Conservation (phyloP, 1,284 basidiomycete species). For the Ganoderma leucocontextum region DNA sequence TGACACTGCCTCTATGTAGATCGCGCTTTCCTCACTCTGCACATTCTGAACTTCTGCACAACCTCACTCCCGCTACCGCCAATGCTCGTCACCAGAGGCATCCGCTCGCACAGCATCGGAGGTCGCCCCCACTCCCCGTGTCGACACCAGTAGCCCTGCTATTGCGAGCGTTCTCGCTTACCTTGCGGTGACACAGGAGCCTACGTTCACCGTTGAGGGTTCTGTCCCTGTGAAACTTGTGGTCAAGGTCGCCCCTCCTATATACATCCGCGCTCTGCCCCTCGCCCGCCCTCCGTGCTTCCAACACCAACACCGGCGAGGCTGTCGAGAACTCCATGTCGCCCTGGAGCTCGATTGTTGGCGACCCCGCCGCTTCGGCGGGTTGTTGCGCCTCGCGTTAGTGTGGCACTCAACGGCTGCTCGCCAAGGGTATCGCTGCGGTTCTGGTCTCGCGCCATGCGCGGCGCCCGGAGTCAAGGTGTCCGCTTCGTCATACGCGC, state of each 20-base stretch:
- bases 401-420: constrained; percentile 93
- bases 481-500: constrained; percentile 40
- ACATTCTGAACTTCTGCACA: constrained; percentile 93
- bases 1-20: constrained; percentile 47
- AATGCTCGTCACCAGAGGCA: constrained; percentile 59
- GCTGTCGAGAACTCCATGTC: constrained; percentile 89
- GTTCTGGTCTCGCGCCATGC: constrained; percentile 40
- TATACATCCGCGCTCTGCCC: constrained; percentile 63
- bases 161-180: constrained; percentile 67
- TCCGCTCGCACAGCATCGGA: constrained; percentile 34
- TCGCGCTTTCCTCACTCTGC: constrained; percentile 88
- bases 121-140: constrained; percentile 54
- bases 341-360: constrained; percentile 94
- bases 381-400: constrained; percentile 92
- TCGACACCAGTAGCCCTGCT: constrained; percentile 70
- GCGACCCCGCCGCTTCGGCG: constrained; percentile 93
- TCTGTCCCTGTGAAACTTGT: constrained; percentile 55
- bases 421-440: constrained; percentile 79
- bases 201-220: constrained; percentile 40
- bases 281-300: constrained; percentile 33
- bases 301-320: constrained; percentile 40
- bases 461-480: constrained; percentile 36
- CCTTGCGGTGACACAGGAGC: constrained; percentile 55
- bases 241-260: constrained; percentile 76
- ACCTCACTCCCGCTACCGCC: constrained; percentile 85